These are phyloP conservation scores for Populus deltoides DNA, from an alignment of 345 rosid species.

Conservation along the genomic window DNA sequence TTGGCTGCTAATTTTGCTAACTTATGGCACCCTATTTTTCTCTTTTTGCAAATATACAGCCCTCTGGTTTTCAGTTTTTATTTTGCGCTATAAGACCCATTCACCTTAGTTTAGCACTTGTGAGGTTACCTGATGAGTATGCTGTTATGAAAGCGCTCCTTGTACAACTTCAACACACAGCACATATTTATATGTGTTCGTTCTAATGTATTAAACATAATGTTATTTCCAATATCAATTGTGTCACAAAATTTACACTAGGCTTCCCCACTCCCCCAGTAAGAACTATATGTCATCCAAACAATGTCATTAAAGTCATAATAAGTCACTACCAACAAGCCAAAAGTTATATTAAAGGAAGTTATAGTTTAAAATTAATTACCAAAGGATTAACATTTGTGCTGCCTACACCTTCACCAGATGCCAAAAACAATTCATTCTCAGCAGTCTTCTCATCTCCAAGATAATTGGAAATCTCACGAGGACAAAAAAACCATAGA, in stretches of 20 bases:
- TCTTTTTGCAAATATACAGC: neutral
- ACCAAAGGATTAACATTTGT: slow-evolving; percentile 73
- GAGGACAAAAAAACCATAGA: slow-evolving; percentile 77
- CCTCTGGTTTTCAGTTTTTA: neutral
- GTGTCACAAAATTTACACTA: neutral
- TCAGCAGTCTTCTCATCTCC: slow-evolving; percentile 27
- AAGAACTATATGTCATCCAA: neutral
- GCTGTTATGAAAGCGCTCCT: neutral
- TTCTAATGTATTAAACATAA: neutral
- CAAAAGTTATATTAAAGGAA: neutral
- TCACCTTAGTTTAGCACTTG: neutral
- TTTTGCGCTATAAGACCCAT: neutral
- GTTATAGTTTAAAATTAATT: slow-evolving; percentile 26
- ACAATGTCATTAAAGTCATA: neutral
- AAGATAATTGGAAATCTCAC: slow-evolving; percentile 52
- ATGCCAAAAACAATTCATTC: slow-evolving; percentile 80
- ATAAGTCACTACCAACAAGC: neutral
- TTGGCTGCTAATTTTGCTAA: no score
- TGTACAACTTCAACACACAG: neutral
- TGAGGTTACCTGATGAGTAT: neutral
- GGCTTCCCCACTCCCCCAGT: neutral
- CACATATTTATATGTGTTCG: neutral
- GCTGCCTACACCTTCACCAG: slow-evolving; percentile 79
- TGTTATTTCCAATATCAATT: neutral
- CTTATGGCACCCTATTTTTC: no score